Conservation (phyloP, 441 rosid species). For the Syzygium malaccense region DNA sequence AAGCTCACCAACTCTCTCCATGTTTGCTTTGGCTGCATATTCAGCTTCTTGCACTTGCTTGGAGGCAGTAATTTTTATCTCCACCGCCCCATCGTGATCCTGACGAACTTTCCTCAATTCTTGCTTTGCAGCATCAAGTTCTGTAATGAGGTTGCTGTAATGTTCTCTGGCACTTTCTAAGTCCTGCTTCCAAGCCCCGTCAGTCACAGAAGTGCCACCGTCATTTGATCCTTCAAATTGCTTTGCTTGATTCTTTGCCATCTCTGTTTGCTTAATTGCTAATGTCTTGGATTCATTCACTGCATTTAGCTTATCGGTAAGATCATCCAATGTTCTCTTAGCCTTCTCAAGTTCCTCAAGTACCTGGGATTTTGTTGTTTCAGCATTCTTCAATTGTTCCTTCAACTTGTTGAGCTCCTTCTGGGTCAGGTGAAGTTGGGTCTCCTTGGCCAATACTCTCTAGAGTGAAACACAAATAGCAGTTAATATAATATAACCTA, state of each 20-base stretch:
- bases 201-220: conserved; percentile 25
- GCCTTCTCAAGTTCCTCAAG: conserved; percentile 69
- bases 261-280: conserved; percentile 54
- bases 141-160: conserved; percentile 39
- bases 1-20: conserved; percentile 62
- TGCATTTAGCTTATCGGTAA: conserved; percentile 44
- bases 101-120: conserved; percentile 65
- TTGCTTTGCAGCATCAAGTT: conserved; percentile 74
- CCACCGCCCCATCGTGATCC: conserved; percentile 49
- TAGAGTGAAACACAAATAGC: conserved; percentile 16
- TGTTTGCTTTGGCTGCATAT: conserved; percentile 37
- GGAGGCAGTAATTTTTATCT: conserved; percentile 50
- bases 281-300: conserved; percentile 55
- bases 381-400: conserved; percentile 72
- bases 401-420: conserved; percentile 71
- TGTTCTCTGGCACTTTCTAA: conserved; percentile 47
- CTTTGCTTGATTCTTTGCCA: conserved; percentile 46
- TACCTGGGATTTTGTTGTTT: conserved; percentile 62
- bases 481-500: background rate
- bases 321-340: conserved; percentile 57
- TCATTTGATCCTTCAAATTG: conserved; percentile 44
- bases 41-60: conserved; percentile 61
- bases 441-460: conserved; percentile 80
- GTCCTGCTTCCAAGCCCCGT: conserved; percentile 44
- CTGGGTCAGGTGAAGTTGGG: conserved; percentile 78